A percentile compares a stretch with the other conserved stretches of the same genome.
phyloP scores from a whole-genome alignment of 345 rosid species.

The Excoecaria agallocha region DNA sequence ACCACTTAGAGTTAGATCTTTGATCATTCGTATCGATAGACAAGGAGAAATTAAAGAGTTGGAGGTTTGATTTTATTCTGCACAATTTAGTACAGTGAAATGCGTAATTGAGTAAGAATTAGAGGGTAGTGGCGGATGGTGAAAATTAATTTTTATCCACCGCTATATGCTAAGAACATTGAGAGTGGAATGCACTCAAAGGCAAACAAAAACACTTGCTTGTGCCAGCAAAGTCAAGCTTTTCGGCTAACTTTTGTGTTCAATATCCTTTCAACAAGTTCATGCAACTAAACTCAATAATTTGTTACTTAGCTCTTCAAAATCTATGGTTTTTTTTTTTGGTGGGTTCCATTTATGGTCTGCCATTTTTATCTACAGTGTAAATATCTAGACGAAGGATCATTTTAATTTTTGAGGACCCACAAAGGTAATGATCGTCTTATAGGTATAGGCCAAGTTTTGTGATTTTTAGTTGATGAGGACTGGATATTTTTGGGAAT shows the following conservation, averaged over 20 bases:
- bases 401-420: slow-evolving; percentile 34
- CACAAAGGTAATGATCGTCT: slow-evolving; percentile 21
- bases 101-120: too few species aligned
- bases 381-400: slow-evolving; percentile 6
- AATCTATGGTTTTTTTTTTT: slow-evolving; percentile 12
- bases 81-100: too few species aligned
- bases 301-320: slow-evolving; percentile 3
- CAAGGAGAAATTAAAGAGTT: too few species aligned
- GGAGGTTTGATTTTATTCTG: too few species aligned
- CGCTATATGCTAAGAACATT: slow-evolving; percentile 10
- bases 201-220: slow-evolving; percentile 45
- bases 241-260: slow-evolving; percentile 59
- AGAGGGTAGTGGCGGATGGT: slow-evolving; percentile 12
- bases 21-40: too few species aligned
- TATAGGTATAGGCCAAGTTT: slow-evolving; percentile 24
- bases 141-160: slow-evolving; percentile 31
- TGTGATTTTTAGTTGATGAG: slow-evolving; percentile 31
- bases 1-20: not conserved
- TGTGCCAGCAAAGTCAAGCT: slow-evolving; percentile 77
- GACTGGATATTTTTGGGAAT: slow-evolving; percentile 13
- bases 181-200: slow-evolving; percentile 92
- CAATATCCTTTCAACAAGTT: slow-evolving; percentile 20
- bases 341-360: slow-evolving; percentile 34
- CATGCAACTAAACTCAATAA: slow-evolving; percentile 33
- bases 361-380: slow-evolving; percentile 21